A percentile compares a stretch with the other conserved stretches of the same genome.
These are phyloP conservation scores for Trichoderma citrinoviride DNA, from an alignment of 2,329 filamentous ascomycete species.

Conservation along the genomic window DNA sequence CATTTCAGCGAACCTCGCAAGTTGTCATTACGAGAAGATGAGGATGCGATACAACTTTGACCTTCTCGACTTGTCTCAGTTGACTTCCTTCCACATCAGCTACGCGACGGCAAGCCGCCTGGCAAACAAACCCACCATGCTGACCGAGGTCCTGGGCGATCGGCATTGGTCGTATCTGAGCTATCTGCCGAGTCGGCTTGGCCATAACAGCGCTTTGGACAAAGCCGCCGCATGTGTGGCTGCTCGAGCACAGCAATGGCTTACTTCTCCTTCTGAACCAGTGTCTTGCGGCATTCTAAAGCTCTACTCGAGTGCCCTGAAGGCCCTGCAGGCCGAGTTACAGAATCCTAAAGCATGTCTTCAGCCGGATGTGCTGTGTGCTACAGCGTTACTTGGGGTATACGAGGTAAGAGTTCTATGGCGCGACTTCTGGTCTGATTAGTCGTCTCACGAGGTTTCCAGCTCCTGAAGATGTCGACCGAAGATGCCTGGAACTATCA, in stretches of 20 bases:
- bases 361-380: constrained; percentile 11
- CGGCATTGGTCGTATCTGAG: constrained; percentile 14
- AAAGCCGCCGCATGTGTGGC: constrained; percentile 13
- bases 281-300: not conserved
- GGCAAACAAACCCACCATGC: constrained; percentile 9
- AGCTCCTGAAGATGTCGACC: constrained; percentile 15
- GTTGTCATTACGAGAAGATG: constrained; percentile 7
- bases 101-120: constrained; percentile 14
- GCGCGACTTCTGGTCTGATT: not conserved
- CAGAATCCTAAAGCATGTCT: not conserved
- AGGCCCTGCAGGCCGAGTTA: constrained; percentile 6
- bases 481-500: constrained; percentile 13
- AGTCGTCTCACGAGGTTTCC: not conserved
- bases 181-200: constrained; percentile 11
- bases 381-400: constrained; percentile 12
- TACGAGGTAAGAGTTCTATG: not conserved
- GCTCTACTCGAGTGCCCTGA: constrained; percentile 9
- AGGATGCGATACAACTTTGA: constrained; percentile 16
- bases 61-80: constrained; percentile 9
- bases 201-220: constrained; percentile 10
- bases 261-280: not conserved
- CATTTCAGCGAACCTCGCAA: not conserved
- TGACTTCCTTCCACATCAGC: constrained; percentile 16
- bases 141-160: constrained; percentile 3
- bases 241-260: constrained; percentile 16